phyloP scores from a whole-genome alignment of 176 grass and related monocot species.

The Triticum monococcum region DNA sequence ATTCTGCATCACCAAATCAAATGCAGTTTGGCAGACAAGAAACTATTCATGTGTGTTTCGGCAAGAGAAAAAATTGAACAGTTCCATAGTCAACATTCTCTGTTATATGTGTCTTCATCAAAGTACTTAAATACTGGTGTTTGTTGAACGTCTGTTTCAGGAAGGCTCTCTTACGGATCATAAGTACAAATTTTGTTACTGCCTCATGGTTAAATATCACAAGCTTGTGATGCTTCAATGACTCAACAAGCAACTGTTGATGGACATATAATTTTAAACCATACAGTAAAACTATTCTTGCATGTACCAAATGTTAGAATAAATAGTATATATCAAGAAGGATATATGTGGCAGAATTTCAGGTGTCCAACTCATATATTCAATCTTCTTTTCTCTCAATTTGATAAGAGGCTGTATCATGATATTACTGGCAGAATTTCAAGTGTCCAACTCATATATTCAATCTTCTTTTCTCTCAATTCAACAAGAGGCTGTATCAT shows the following conservation, averaged over 20 bases:
- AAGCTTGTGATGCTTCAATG: not conserved
- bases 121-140: no score
- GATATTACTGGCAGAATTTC: slow-evolving; percentile 29
- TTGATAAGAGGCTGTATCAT: slow-evolving; percentile 18
- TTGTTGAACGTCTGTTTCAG: not conserved
- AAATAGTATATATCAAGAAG: not conserved
- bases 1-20: no score
- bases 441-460: slow-evolving; percentile 24
- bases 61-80: no score
- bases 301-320: slow-evolving; percentile 14
- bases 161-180: not conserved
- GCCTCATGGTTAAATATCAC: not conserved
- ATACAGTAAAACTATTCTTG: slow-evolving; percentile 3
- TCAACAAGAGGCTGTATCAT: slow-evolving; percentile 19
- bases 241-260: not conserved
- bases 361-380: slow-evolving; percentile 23
- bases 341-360: slow-evolving; percentile 25
- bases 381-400: slow-evolving; percentile 29
- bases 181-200: not conserved
- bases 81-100: no score
- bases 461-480: slow-evolving; percentile 29
- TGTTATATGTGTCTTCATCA: no score
- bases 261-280: slow-evolving; percentile 3
- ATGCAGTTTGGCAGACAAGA: no score
- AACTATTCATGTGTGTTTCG: no score